Evolutionary conservation across 306 rosid genomes (phyloP), one percentile per base, ranked within the genome.

Genomic region (Luffa aegyptiaca): DNA sequence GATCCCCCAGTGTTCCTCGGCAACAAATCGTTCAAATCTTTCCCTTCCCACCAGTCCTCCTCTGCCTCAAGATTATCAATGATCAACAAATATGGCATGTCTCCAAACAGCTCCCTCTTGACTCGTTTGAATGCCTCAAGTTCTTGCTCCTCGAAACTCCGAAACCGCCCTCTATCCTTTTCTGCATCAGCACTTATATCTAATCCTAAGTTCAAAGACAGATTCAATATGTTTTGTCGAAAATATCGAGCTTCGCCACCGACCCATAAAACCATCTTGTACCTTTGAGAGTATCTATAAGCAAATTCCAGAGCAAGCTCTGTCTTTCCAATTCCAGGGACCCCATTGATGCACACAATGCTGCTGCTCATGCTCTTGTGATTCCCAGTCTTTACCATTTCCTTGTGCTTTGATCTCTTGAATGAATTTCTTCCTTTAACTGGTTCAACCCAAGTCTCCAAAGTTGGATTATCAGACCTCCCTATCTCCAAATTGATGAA

Each of bases 131-230:
- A 90, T 14, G 96, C 97, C 80, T 92, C 98, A 2, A 79, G 72
- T 82, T 94, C 98, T 80, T 94, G 98, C 86, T 92, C 98, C 81
- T 94, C 98, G 8, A 94, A 94, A 91, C 90, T 88, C 2, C 96
- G 88, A 35, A 89, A 87, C 57, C 96, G 76, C 6, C 97, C 96
- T 16, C 96, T 84, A 64, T 90, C 97, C 36, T 81, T 89, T 81
- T 92, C 97, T 0, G 85, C 84, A 85, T 90, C 96, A 45, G 96
- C 94, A 80, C 93, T 91, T 55, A 94, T 93, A 83, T 94, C 97
- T 80, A 90, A 76, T 9, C 97, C 92, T 61, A 94, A 83, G 76
- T 80, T 78, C 57, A 84, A 74, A n/a, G 97, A 92, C 59, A 94
- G 69, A 80, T 94, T 90, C 86, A 94, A 77, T 71, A 92, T 83